These are phyloP conservation scores for Verticillium tricorpus DNA, from an alignment of 2,329 filamentous ascomycete species.

Conservation along the genomic window DNA sequence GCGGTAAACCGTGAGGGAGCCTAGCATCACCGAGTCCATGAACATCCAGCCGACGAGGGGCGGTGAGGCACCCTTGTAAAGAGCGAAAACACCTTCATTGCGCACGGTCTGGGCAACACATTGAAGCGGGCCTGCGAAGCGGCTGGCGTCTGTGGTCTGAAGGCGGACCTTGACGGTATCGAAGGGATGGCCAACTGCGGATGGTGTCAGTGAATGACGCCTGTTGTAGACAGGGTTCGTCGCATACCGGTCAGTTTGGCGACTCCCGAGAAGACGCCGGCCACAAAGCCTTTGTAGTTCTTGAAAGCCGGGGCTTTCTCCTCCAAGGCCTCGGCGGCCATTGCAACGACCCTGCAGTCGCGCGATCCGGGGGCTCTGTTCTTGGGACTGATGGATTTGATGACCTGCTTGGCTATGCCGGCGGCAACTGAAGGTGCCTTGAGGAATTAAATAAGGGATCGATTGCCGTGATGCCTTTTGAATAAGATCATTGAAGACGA, in stretches of 20 bases:
- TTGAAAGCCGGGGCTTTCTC: constrained; percentile 33
- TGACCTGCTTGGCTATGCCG: background rate
- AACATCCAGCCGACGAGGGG: constrained; percentile 96
- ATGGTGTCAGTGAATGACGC: background rate
- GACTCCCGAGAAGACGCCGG: constrained; percentile 91
- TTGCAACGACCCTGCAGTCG: background rate
- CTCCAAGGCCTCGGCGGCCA: constrained; percentile 11
- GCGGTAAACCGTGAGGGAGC: constrained; percentile 85
- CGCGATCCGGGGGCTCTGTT: background rate
- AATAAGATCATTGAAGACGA: background rate
- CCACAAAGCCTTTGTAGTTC: constrained; percentile 94
- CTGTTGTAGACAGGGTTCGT: background rate
- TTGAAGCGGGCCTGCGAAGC: constrained; percentile 82
- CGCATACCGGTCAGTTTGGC: constrained; percentile 76
- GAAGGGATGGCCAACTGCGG: constrained; percentile 68
- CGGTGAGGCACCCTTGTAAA: constrained; percentile 93
- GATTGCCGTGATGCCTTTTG: background rate
- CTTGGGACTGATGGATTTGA: background rate
- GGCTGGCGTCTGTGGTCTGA: constrained; percentile 73
- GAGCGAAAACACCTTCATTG: constrained; percentile 76
- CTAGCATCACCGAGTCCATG: constrained; percentile 91
- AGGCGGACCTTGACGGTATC: constrained; percentile 96
- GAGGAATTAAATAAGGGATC: background rate
- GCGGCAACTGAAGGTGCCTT: background rate
- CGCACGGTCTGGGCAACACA: constrained; percentile 80